Percentiles rank a stretch among this genome's conserved stretches.
phyloP scores from a whole-genome alignment of 1,284 basidiomycete species.

The Pseudozyma tsukubaensis region DNA sequence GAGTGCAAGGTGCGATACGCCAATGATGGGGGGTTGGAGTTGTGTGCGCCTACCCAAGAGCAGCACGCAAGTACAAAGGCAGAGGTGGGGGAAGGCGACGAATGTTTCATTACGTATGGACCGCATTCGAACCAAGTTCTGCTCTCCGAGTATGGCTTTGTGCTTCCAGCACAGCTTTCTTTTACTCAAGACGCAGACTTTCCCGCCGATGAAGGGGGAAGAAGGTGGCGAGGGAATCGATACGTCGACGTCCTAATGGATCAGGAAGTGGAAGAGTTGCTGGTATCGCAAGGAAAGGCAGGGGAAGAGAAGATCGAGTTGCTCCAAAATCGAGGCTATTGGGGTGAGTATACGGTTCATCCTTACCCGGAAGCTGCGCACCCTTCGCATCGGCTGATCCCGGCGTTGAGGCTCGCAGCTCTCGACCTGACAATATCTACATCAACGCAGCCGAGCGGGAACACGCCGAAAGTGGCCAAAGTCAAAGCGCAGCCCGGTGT shows the following conservation, averaged over 20 bases:
- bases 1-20: slow-evolving; percentile 57
- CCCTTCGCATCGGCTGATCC: slow-evolving; percentile 60
- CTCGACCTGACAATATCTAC: slow-evolving; percentile 18
- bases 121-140: slow-evolving; percentile 58
- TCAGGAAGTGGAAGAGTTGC: slow-evolving; percentile 22
- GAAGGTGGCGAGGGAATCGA: slow-evolving; percentile 46
- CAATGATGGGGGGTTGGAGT: slow-evolving; percentile 41
- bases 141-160: slow-evolving; percentile 63
- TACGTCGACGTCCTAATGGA: slow-evolving; percentile 57
- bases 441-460: not conserved
- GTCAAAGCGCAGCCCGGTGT: slow-evolving; percentile 14
- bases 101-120: slow-evolving; percentile 64
- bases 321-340: slow-evolving; percentile 59
- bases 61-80: not conserved
- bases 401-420: slow-evolving; percentile 53
- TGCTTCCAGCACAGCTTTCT: slow-evolving; percentile 24
- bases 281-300: slow-evolving; percentile 23
- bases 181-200: not conserved
- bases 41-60: slow-evolving; percentile 39
- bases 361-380: slow-evolving; percentile 58
- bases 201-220: not conserved
- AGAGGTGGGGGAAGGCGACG: slow-evolving; percentile 34
- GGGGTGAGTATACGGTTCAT: slow-evolving; percentile 61
- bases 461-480: slow-evolving; percentile 26
- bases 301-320: slow-evolving; percentile 55